A percentile compares a stretch with the other conserved stretches of the same genome.
phyloP scores from a whole-genome alignment of 2,329 filamentous ascomycete species.

The Emergomyces orientalis region DNA sequence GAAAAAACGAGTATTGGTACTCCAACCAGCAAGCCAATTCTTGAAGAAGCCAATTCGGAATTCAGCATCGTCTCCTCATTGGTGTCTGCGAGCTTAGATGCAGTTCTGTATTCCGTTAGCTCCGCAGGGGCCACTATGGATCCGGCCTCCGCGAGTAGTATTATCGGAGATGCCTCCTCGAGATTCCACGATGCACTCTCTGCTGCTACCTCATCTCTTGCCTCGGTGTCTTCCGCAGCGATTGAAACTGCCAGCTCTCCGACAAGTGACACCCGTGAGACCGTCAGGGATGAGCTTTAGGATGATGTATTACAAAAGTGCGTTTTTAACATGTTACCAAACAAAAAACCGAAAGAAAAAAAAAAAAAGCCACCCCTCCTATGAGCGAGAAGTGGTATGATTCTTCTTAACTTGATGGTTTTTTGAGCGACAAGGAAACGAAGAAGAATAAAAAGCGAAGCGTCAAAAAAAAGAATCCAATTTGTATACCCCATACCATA shows the following conservation, averaged over 20 bases:
- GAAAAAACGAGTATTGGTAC: constrained; percentile 25
- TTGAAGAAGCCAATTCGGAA: constrained; percentile 29
- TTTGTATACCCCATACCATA: constrained; percentile 2
- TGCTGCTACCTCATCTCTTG: constrained; percentile 36
- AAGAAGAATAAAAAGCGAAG: neutral
- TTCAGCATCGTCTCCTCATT: constrained; percentile 30
- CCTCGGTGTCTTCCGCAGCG: constrained; percentile 28
- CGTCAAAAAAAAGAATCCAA: neutral
- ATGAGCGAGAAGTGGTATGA: neutral
- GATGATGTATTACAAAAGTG: neutral
- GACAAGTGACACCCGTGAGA: neutral
- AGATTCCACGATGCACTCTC: constrained; percentile 38
- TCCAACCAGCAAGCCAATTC: constrained; percentile 12
- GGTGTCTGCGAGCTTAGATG: constrained; percentile 35
- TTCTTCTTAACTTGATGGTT: neutral
- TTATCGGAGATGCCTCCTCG: constrained; percentile 37
- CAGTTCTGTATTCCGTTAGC: constrained; percentile 33
- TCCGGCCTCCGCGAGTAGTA: constrained; percentile 29
- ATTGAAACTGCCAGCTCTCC: constrained; percentile 24
- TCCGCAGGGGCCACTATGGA: constrained; percentile 28
- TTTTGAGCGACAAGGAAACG: neutral
- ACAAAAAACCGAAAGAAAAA: neutral
- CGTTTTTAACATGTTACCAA: neutral
- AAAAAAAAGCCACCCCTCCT: neutral
- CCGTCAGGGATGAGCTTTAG: neutral